Base-by-base conservation (phyloP, 2,329 filamentous ascomycete genomes). In the Tolypocladium tundrense region DNA sequence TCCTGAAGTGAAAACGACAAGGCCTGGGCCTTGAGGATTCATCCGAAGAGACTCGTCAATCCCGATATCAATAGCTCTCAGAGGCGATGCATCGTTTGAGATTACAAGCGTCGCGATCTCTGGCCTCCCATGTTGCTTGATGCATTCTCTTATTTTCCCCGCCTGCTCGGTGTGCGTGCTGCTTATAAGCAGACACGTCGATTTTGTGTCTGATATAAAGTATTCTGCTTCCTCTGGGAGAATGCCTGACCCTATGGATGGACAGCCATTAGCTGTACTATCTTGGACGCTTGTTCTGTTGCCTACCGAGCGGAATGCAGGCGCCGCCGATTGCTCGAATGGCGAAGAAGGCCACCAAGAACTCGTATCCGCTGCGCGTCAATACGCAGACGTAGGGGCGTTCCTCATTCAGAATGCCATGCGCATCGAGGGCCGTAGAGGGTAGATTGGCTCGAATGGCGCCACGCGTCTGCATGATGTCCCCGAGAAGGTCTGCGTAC, bases 1-100 rank as follows among this genome's bases (percentile, higher is more conserved):
- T 45, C 88, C 88, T 16, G 87, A 90, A 2, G 88, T 91, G 74
- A 61, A 61, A 6, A 62, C 39, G 14, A 62, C 60, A 13, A 66
- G 39, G 1, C 63, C 63, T 0, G 63, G 64, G 1, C 63, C 58
- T 4, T 33, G 14, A 1, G 57, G 53, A 24, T 60, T 59, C 48
- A 64, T n/a, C 5, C 45, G 33, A 1, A 59, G 54, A 2, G n/a
- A 51, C 16, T 62, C 37, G 16, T 58, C 58, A 24, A 64, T 61
- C 4, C 19, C 51, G 31, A 63, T 41, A 7, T 56, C 50, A 35
- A 57, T 24, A 3, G 43, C 39, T 2, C 53, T 39, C 5, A 62
- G 27, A 0, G 61, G 60, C n/a, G 45, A 53, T 8, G 61, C 57
- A 19, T 63, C 53, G 54, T 33, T 58, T 5, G 60, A 60, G 16